Evolutionary conservation across 768 basidiomycete species (phyloP), one percentile per base, ranked within the genome.

Genomic region (Austroboletus festivus): DNA sequence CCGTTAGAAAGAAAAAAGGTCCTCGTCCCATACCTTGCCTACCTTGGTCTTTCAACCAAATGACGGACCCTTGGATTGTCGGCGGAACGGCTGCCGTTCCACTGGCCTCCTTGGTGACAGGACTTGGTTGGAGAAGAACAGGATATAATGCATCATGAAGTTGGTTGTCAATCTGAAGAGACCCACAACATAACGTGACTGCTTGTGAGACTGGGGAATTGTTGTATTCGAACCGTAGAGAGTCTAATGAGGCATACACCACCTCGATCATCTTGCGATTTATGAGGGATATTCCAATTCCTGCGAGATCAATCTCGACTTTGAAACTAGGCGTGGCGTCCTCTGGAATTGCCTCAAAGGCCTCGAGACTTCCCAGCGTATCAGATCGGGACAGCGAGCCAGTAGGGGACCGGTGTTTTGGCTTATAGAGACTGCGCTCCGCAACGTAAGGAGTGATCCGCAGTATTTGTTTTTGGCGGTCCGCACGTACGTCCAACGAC

Each of bases 1-100:
- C 5, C 5, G 4, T 54, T 4, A 43, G 39, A 19, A 47, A 13
- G 12, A 18, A 16, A 16, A 35, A 41, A 33, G 7, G 19, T 2
- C 5, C 18, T 35, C 34, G 15, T 22, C 6, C 20, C 13, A 34
- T 30, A 45, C 18, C 4, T 39, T 44, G 19, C 34, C 60, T 52
- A 92, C 95, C 90, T 77, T 92, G 82, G 62, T 98, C 95, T 59
- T 97, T 97, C 48, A 98, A 72, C 73, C 94, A 85, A 44, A 92
- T 83, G 3, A 94, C 73, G 3, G 93, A 93, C 0, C 79, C 82
- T 64, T 98, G 93, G 20, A 97, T 75, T 3, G 92, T 92, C 5
- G 96, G 95, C 45, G 90, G 80, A 38, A 57, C 48, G 3, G 89
- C 83, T 20, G 87, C 89, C 19, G 89, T 80, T 43, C 83, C 83